These are phyloP conservation scores for Ustilago shanxiensis DNA, from an alignment of 1,284 basidiomycete species.

Conservation along the genomic window DNA sequence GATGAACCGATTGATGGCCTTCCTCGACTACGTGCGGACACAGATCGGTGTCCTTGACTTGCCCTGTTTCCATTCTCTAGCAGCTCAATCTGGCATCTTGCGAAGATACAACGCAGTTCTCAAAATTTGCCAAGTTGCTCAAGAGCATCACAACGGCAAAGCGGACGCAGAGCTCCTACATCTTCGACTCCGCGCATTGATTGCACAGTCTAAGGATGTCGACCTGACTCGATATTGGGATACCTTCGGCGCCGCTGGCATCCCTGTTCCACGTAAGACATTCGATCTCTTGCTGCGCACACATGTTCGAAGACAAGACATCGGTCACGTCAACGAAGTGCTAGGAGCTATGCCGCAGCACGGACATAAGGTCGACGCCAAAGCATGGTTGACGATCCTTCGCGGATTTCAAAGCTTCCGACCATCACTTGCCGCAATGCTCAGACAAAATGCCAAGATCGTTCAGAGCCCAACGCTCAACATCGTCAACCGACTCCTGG, in stretches of 20 bases:
- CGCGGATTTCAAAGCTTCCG: constrained; percentile 39
- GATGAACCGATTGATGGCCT: constrained; percentile 33
- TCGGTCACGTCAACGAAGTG: constrained; percentile 39
- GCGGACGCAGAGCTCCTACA: constrained; percentile 47
- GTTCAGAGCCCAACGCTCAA: constrained; percentile 37
- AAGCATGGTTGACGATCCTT: constrained; percentile 46
- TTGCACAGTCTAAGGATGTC: constrained; percentile 18
- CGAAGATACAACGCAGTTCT: constrained; percentile 33
- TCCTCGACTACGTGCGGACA: constrained; percentile 24
- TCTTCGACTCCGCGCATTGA: constrained; percentile 32
- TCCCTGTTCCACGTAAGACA: constrained; percentile 38
- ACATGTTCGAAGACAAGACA: constrained; percentile 33
- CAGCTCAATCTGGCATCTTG: constrained; percentile 21
- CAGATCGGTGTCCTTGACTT: constrained; percentile 32
- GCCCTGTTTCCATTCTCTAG: constrained; percentile 34
- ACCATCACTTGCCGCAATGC: constrained; percentile 30
- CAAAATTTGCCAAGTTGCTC: constrained; percentile 29
- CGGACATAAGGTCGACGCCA: constrained; percentile 32
- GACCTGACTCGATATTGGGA: constrained; percentile 29
- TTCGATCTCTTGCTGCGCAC: constrained; percentile 47
- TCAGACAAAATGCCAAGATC: constrained; percentile 30
- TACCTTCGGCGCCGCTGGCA: background rate
- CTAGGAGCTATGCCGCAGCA: constrained; percentile 38
- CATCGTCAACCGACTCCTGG: constrained; percentile 33
- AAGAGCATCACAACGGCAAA: constrained; percentile 21